A percentile compares a stretch with the other conserved stretches of the same genome.
phyloP scores from a whole-genome alignment of 257 asterid species.

The Nicotiana noctiflora region DNA sequence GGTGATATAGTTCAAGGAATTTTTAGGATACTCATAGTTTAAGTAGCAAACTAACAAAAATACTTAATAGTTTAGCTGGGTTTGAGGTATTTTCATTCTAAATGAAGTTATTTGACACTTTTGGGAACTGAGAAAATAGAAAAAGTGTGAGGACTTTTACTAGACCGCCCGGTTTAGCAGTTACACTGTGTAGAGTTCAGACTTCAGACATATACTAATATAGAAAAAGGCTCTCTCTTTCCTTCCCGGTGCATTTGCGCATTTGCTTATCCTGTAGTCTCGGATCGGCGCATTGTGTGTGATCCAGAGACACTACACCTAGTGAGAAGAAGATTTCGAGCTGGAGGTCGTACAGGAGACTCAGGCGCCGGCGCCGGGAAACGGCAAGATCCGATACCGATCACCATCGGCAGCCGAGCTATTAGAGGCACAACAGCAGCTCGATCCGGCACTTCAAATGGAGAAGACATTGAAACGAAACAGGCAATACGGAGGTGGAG shows the following conservation, averaged over 20 bases:
- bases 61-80: no score
- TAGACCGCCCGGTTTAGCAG: neutral
- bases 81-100: no score
- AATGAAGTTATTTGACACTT: no score
- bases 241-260: neutral
- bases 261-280: neutral
- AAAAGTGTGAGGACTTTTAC: neutral
- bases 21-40: no score
- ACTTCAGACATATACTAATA: neutral
- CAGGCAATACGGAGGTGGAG: slow-evolving; percentile 20
- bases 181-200: neutral
- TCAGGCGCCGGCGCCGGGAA: slow-evolving; percentile 53
- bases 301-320: neutral
- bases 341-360: slow-evolving; percentile 60
- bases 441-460: slow-evolving; percentile 24
- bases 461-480: slow-evolving; percentile 65
- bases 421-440: slow-evolving; percentile 41
- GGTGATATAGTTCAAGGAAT: no score
- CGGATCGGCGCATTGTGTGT: neutral
- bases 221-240: neutral
- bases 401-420: slow-evolving; percentile 95
- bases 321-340: slow-evolving; percentile 14
- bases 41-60: no score
- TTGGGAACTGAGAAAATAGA: no score
- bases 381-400: slow-evolving; percentile 90